Base-by-base conservation (phyloP, 352 stramenopile genomes). In the Phytophthora macrochlamydospora region DNA sequence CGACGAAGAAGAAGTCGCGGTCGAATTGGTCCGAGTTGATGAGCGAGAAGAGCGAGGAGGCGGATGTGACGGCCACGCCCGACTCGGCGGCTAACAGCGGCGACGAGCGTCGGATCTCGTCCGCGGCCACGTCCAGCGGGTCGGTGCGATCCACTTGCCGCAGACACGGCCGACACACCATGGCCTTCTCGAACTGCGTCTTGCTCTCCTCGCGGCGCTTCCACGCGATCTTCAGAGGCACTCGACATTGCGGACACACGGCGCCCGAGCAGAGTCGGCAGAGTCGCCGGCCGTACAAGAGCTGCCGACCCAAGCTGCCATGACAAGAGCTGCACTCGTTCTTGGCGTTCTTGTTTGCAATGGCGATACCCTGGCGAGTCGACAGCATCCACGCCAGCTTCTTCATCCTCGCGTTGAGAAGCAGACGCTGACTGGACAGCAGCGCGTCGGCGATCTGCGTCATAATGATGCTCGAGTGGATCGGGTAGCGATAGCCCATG, bases 361-460 rank as follows among this genome's bases (percentile, higher is more conserved):
- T 42, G 13, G 31, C 12, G n/a, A 56, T 18, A 3, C 31, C 31
- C 32, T 46, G 50, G 12, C 33, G 52, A 5, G 12, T 38, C 40
- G 61, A 50, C 29, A 79, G 6, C 64, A 79, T 72, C 83, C 83
- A 91, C 51, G 71, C 67, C 32, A 92, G 69, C 56, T 92, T 92
- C 59, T 90, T 88, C 77, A 88, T 88, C 55, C 82, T 76, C 18
- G 67, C 79, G 50, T 79, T 89, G 30, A 69, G 29, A 30, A 69
- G 57, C 38, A 69, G 60, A 45, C 56, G 59, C 13, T 71, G 72
- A 49, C 67, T 76, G 7, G 72, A 79, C 40, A 79, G 37, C 40
- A 79, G 48, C n/a, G 64, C 63, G 14, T 79, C 64, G 2, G 72
- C 52, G 18, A 72, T 72, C 55, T 69, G 57, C 12, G 52, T 61